Conservation (phyloP, 306 rosid genomes). For the Purshia tridentata region DNA sequence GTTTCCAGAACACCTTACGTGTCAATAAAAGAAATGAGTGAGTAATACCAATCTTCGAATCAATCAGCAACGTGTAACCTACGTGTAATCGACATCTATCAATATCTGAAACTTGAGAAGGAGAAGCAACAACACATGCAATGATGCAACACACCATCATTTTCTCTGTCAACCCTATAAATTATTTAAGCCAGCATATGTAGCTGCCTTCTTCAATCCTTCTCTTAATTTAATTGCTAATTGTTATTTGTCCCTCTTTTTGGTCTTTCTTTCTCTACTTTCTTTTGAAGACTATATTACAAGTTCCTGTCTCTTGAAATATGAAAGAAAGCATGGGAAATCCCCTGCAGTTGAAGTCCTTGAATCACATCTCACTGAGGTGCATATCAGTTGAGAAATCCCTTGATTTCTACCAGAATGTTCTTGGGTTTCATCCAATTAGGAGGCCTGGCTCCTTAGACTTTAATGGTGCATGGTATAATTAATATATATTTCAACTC, state of each 20-base stretch:
- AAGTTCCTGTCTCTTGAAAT: neutral
- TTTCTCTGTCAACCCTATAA: neutral
- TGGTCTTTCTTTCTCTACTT: neutral
- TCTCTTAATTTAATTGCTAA: neutral
- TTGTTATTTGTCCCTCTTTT: neutral
- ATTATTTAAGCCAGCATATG: neutral
- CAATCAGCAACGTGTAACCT: constrained; percentile 29
- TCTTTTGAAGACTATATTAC: neutral
- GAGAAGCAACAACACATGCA: neutral
- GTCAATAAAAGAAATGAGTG: neutral
- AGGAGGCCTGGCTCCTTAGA: constrained; percentile 46
- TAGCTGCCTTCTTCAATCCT: neutral
- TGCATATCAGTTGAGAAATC: constrained; percentile 71
- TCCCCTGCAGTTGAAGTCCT: constrained; percentile 64
- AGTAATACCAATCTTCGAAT: constrained; percentile 7
- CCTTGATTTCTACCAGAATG: constrained; percentile 51
- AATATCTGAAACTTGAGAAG: neutral
- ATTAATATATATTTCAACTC: no score
- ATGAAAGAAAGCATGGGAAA: constrained; percentile 33
- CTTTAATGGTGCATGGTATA: constrained; percentile 54
- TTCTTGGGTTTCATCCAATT: constrained; percentile 64
- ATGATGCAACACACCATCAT: neutral
- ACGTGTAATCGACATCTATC: constrained; percentile 9
- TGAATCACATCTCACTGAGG: constrained; percentile 73
- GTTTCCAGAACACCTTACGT: neutral